Evolutionary conservation across 2,329 filamentous ascomycete species (phyloP), one percentile per base, ranked within the genome.

Genomic region (Aspergillus sp.): DNA sequence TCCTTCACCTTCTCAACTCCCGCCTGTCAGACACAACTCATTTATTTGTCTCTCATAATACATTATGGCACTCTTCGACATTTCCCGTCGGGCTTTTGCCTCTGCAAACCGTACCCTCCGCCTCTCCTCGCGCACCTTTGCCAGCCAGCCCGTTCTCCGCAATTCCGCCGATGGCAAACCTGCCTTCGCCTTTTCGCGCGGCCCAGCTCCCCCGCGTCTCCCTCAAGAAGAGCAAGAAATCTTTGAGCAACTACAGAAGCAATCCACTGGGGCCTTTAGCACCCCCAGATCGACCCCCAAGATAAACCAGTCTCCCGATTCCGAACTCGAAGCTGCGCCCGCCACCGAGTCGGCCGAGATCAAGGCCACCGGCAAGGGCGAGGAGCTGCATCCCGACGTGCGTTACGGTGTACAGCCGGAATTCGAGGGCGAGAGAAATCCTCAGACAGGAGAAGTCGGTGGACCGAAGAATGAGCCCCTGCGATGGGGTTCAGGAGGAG

Each of bases 401-500:
- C 82, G 89, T 64, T 81, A 87, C 64, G 94, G 94, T 39, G 89
- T 92, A 49, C 85, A 88, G 69, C 93, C 95, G 1, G 94, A 98
- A 79, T 99, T 99, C 69, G 88, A 94, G 67, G 95, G 95, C 59
- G 93, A 98, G 56, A 84, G 82, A 57, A 98, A 99, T 75, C 95
- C 95, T 2, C 90, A 89, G 81, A 99, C 95, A 1, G 95, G 95
- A 24, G 95, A 99, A 82, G 87, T 97, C 11, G 95, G 95, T 6
- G 95, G 95, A 1, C 95, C 95, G 6, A 99, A 98, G 87, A 98
- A 96, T 72, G 94, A 99, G 78, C 95, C 95, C 54, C 72, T 98
- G 73, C 81, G 93, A 68, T 97, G 94, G 94, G 92, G 92, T 0
- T 81, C 83, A 18, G 73, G 70, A 0, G 88, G 91, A 1, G 88